Percentiles rank a stretch among this genome's conserved stretches.
phyloP scores from a whole-genome alignment of 345 rosid genomes.

The Hibiscus trionum region DNA sequence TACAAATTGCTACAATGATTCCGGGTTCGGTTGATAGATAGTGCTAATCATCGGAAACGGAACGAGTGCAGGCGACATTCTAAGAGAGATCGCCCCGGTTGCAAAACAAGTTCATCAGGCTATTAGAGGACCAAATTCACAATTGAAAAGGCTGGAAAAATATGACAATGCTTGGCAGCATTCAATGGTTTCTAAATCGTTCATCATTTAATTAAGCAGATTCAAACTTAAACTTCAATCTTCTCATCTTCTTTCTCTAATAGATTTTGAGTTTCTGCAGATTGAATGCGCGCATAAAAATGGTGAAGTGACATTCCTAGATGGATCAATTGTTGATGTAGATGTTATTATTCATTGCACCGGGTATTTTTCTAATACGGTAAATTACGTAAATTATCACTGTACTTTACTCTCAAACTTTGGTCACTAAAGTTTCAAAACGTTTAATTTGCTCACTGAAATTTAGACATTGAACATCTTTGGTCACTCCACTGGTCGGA shows the following conservation, averaged over 20 bases:
- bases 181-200: not conserved
- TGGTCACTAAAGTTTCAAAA: too few relatives aligned
- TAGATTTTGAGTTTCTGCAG: not conserved
- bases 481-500: too few relatives aligned
- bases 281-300: conserved; percentile 3
- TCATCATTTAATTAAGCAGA: not conserved
- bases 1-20: not conserved
- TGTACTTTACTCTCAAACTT: too few relatives aligned
- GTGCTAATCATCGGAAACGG: not conserved
- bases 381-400: too few relatives aligned
- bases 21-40: not conserved
- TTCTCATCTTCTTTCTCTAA: too few relatives aligned
- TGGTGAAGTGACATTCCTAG: conserved; percentile 3
- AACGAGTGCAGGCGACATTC: not conserved
- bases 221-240: not conserved
- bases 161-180: not conserved
- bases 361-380: not conserved
- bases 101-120: conserved; percentile 14
- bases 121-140: not conserved
- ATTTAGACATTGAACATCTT: too few relatives aligned
- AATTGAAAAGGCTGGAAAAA: not conserved
- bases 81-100: not conserved
- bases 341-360: conserved; percentile 5
- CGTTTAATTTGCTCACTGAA: too few relatives aligned
- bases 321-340: conserved; percentile 3